Evolutionary conservation across 2,329 filamentous ascomycete species (phyloP).

Genomic region (Fusarium sp.): DNA sequence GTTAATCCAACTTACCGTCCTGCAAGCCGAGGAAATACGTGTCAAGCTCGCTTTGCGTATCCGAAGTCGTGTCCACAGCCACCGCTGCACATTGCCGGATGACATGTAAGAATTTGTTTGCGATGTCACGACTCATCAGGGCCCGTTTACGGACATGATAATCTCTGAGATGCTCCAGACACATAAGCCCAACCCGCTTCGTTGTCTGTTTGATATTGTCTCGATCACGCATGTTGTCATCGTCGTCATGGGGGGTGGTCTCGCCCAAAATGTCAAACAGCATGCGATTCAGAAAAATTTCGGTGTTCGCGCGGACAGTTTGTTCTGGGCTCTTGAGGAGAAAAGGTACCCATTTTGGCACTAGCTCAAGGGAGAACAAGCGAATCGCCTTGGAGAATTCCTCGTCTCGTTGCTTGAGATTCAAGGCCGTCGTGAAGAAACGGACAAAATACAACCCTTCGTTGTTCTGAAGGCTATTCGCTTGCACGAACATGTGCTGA

Average conservation of each 20-base stretch:
- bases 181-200: slow-evolving; percentile 56
- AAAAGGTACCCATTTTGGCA: slow-evolving; percentile 62
- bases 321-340: slow-evolving; percentile 61
- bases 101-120: slow-evolving; percentile 56
- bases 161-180: slow-evolving; percentile 60
- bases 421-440: slow-evolving; percentile 51
- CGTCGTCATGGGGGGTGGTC: slow-evolving; percentile 30
- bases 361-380: slow-evolving; percentile 36
- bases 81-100: slow-evolving; percentile 54
- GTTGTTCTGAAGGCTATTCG: slow-evolving; percentile 55
- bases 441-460: slow-evolving; percentile 63
- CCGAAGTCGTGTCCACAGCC: slow-evolving; percentile 53
- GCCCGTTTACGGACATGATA: slow-evolving; percentile 56
- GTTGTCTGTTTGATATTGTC: slow-evolving; percentile 38
- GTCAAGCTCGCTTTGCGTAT: slow-evolving; percentile 46
- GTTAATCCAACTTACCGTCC: slow-evolving; percentile 40
- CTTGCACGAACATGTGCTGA: slow-evolving; percentile 57
- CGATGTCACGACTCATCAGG: slow-evolving; percentile 57
- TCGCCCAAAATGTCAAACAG: slow-evolving; percentile 53
- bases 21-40: slow-evolving; percentile 43
- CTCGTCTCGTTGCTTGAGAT: slow-evolving; percentile 45
- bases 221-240: slow-evolving; percentile 47
- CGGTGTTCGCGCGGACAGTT: slow-evolving; percentile 54
- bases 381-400: slow-evolving; percentile 37
- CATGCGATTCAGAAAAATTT: slow-evolving; percentile 56